phyloP scores from a whole-genome alignment of 2,329 filamentous ascomycete species.

The Aspergillus neoniger region DNA sequence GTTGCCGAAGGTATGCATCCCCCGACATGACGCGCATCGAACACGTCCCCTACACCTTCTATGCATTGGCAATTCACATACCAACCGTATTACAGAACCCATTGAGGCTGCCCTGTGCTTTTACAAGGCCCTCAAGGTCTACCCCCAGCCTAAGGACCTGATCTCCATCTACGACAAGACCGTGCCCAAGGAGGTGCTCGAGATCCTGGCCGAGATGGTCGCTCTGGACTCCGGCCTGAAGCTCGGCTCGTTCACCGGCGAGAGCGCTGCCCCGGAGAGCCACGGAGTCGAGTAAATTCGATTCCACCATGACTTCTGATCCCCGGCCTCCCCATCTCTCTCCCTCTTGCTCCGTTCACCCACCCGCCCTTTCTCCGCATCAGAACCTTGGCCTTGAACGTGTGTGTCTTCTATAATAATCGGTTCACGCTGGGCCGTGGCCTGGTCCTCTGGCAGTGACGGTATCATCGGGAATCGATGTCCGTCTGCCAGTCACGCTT shows the following conservation, averaged over 20 bases:
- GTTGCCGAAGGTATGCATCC: conserved; percentile 72
- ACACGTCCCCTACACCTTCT: not conserved
- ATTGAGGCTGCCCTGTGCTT: conserved; percentile 91
- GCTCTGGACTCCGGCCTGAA: conserved; percentile 78
- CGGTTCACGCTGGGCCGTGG: conserved; percentile 28
- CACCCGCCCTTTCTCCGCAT: conserved; percentile 17
- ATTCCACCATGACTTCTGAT: conserved; percentile 6
- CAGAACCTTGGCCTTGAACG: conserved; percentile 18
- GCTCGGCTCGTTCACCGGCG: conserved; percentile 53
- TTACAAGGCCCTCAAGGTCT: conserved; percentile 98
- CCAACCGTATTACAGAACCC: conserved; percentile 40
- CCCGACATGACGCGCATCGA: conserved; percentile 4
- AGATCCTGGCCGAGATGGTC: conserved; percentile 97
- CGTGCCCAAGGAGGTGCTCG: conserved; percentile 93
- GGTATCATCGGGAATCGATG: conserved; percentile 13
- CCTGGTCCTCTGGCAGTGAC: conserved; percentile 20
- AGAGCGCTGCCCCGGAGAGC: conserved; percentile 34
- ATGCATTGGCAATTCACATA: conserved; percentile 15
- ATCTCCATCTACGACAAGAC: conserved; percentile 99
- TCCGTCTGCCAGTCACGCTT: conserved; percentile 7
- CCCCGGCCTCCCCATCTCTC: conserved; percentile 17
- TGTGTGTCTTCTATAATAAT: conserved; percentile 18
- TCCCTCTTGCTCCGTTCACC: conserved; percentile 13
- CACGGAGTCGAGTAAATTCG: conserved; percentile 40
- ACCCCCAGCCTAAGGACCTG: conserved; percentile 87